Evolutionary conservation across 1,284 basidiomycete species (phyloP).

Genomic region (Ceratobasidium sp.): DNA sequence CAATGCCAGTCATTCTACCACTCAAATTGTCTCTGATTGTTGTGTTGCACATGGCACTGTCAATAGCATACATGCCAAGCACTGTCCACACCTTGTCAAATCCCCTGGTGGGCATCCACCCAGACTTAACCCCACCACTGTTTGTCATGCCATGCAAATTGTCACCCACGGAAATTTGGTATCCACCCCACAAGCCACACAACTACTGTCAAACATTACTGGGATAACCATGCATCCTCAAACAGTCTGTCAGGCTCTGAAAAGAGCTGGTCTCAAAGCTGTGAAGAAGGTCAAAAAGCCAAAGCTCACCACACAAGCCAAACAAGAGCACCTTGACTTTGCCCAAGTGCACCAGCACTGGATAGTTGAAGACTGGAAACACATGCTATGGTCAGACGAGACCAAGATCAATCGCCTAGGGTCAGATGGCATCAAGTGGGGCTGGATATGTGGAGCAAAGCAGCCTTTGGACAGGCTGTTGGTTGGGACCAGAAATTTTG

Average conservation of each 20-base stretch:
- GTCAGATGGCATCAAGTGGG: conserved; percentile 15
- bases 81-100: neutral
- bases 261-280: neutral
- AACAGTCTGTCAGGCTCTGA: conserved; percentile 7
- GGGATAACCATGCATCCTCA: neutral
- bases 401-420: no score
- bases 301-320: neutral
- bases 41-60: neutral
- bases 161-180: no score
- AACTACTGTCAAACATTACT: no score
- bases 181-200: no score
- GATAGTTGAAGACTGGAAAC: no score
- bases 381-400: no score
- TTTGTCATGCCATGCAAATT: neutral
- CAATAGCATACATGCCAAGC: neutral
- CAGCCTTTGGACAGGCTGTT: neutral
- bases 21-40: no score
- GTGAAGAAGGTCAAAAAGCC: conserved; percentile 8
- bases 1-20: neutral
- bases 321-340: neutral
- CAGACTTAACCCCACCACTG: neutral
- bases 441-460: neutral
- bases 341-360: neutral
- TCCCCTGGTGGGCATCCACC: neutral
- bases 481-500: conserved; percentile 14